Base-by-base conservation (phyloP, 169 alveolate genomes). In the Plasmodium yoelii region DNA sequence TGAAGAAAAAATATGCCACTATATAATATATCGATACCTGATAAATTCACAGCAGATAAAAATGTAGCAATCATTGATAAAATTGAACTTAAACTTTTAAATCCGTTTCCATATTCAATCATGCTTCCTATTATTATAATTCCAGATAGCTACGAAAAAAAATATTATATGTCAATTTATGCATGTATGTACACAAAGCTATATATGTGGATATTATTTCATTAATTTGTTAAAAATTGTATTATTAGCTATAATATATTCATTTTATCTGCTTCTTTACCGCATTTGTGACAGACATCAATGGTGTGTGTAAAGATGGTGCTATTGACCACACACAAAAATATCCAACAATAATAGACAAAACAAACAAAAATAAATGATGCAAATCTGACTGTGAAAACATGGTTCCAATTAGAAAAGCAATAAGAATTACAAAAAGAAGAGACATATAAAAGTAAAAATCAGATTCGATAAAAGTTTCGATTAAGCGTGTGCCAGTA, bases 201-300 rank as follows among this genome's bases (percentile, higher is more conserved):
- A 34, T 34, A 34, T 34, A 34, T 34, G 7, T 34, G 42, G 42
- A 6, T 34, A 34, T 34, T 34, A 34, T 5, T 34, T 34, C 42
- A 34, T 34, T 34, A 34, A 3, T 34, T 34, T 34, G 42, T 34
- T 34, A 3, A 34, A 34, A 34, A 34, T 34, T 1, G 42, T 34
- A 3, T 34, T 34, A 34, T 34, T 34, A 3, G 42, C 42, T 34
- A 34, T 34, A 34, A 34, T 34, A 34, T 0, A 34, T 4, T 51
- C 8, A 9, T 19, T 19, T 51, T 49, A 8, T 10, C 82, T 46
- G 15, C 70, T 7, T 47, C 1, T 26, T 88, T 87, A 96, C 95
- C 75, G 99, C 99, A 75, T 97, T 96, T 64, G 99, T 97, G 59
- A 95, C 97, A 53, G 98, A 95, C 97, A 97, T 97, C 59, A 97